Evolutionary conservation across 2,329 filamentous ascomycete genomes (phyloP).

Genomic region (Pseudopyricularia javanii): DNA sequence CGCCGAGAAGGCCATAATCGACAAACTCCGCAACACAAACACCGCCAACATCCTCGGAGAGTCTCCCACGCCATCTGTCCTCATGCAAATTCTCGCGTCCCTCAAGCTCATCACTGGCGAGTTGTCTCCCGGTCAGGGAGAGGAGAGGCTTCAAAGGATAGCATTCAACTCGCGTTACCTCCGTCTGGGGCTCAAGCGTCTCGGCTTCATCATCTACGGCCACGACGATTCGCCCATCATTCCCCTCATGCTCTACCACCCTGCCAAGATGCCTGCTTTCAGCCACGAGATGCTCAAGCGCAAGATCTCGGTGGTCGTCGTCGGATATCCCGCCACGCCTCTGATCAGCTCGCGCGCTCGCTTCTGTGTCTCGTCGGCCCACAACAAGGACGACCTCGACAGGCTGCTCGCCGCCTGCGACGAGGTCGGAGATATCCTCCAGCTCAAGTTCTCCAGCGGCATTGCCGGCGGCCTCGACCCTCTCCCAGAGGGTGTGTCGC

Average conservation of each 20-base stretch:
- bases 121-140: constrained; percentile 77
- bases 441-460: constrained; percentile 95
- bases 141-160: constrained; percentile 88
- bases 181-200: constrained; percentile 89
- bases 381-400: constrained; percentile 97
- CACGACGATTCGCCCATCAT: constrained; percentile 98
- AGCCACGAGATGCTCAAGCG: constrained; percentile 97
- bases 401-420: constrained; percentile 80
- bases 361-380: constrained; percentile 89
- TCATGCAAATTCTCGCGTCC: constrained; percentile 81
- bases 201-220: constrained; percentile 93
- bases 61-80: constrained; percentile 72
- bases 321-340: constrained; percentile 92
- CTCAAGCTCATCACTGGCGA: constrained; percentile 85
- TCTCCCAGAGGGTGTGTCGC: constrained; percentile 56
- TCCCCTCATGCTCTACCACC: constrained; percentile 87
- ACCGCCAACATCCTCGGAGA: constrained; percentile 81
- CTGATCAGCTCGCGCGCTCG: constrained; percentile 88
- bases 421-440: constrained; percentile 80
- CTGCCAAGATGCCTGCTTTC: constrained; percentile 97
- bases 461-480: constrained; percentile 78
- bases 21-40: constrained; percentile 79
- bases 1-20: constrained; percentile 79
- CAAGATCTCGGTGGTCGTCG: constrained; percentile 94
- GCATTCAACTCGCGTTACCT: constrained; percentile 98